A percentile compares a stretch with the other conserved stretches of the same genome.
Evolutionary conservation across 116 monocot genomes (phyloP).

Genomic region (Posidonia oceanica): DNA sequence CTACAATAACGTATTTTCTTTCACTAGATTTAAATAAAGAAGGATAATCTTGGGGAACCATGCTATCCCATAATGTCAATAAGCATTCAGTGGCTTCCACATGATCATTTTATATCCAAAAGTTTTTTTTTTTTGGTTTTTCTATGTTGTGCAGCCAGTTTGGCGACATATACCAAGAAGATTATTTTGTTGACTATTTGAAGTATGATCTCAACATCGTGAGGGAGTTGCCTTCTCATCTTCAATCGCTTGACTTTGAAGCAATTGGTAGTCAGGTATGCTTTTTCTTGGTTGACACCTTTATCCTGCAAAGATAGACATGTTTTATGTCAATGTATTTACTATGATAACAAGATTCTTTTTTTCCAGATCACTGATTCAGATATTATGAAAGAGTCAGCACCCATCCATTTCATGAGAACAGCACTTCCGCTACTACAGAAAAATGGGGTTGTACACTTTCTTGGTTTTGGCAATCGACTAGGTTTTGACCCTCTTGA

Average conservation of each 20-base stretch:
- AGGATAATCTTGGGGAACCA: too few species aligned
- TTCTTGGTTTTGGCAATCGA: conserved; percentile 88
- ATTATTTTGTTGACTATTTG: conserved; percentile 69
- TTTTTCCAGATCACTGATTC: conserved; percentile 56
- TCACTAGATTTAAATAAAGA: too few species aligned
- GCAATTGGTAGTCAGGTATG: conserved; percentile 78
- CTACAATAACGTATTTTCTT: too few species aligned
- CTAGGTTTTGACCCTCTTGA: conserved; percentile 80
- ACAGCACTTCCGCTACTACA: conserved; percentile 47
- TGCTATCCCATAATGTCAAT: too few species aligned
- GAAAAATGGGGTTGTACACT: conserved; percentile 68
- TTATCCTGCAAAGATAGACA: neutral
- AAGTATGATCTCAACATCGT: conserved; percentile 67
- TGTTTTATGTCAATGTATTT: neutral
- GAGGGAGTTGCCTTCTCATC: conserved; percentile 57
- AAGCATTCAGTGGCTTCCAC: too few species aligned
- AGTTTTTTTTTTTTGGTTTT: neutral
- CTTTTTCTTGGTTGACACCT: neutral
- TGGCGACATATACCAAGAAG: conserved; percentile 84
- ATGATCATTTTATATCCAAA: too few species aligned
- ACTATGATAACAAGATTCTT: neutral
- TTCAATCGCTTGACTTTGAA: conserved; percentile 53
- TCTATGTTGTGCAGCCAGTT: conserved; percentile 57
- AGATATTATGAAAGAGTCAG: conserved; percentile 74
- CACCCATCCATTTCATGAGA: conserved; percentile 44